Evolutionary conservation across 148 eudicot species (phyloP).

Genomic region (Nepenthes mirabilis): DNA sequence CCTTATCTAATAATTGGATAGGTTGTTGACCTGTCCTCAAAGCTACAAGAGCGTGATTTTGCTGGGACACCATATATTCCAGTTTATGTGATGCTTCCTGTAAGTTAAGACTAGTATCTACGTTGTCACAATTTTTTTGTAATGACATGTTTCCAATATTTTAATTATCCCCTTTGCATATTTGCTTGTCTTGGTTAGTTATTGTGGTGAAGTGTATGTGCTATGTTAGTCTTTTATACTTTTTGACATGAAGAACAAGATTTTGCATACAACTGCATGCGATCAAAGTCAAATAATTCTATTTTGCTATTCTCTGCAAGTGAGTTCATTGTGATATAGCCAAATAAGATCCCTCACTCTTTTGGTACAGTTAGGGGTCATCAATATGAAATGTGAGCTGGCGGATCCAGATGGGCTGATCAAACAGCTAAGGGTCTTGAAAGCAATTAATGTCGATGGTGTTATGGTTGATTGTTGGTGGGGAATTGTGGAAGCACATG

Average conservation of each 20-base stretch:
- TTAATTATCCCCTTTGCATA: conserved; percentile 1
- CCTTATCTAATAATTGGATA: conserved; percentile 4
- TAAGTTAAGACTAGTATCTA: conserved; percentile 24
- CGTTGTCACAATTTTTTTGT: too few relatives aligned
- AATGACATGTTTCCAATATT: too few relatives aligned
- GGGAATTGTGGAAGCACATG: conserved; percentile 95
- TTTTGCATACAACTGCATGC: too few relatives aligned
- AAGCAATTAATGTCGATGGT: conserved; percentile 69
- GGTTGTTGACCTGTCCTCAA: conserved; percentile 48
- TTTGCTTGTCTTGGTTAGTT: background rate
- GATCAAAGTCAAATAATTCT: too few relatives aligned
- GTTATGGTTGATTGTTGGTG: conserved; percentile 91
- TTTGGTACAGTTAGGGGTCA: conserved; percentile 61
- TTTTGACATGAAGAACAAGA: too few relatives aligned
- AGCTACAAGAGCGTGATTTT: conserved; percentile 62
- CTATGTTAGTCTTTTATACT: too few relatives aligned
- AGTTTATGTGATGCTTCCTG: conserved; percentile 82
- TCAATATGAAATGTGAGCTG: conserved; percentile 88
- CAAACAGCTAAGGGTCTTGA: conserved; percentile 62
- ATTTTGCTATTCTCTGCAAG: too few relatives aligned
- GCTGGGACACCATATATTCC: conserved; percentile 81
- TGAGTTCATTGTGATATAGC: too few relatives aligned
- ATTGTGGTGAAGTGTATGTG: too few relatives aligned
- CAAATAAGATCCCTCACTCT: background rate
- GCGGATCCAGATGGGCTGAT: conserved; percentile 61